phyloP scores from a whole-genome alignment of 805 yeast genomes.

The Hanseniaspora nectarophila region DNA sequence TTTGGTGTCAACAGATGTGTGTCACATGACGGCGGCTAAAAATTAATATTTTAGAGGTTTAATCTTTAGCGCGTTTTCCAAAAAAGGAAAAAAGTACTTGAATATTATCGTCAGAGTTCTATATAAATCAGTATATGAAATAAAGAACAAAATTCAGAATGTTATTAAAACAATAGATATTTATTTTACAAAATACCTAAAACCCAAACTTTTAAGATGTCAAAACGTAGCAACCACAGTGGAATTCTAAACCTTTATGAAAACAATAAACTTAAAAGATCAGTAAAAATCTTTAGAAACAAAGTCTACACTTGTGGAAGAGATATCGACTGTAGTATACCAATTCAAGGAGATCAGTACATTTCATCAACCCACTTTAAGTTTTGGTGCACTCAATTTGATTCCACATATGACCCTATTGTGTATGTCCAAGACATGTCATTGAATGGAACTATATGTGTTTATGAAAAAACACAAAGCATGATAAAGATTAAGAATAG shows the following conservation, averaged over 20 bases:
- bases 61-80: constrained; percentile 1
- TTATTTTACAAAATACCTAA: not conserved
- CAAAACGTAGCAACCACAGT: not conserved
- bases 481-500: constrained; percentile 19
- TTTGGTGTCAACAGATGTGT: too few species aligned
- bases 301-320: constrained; percentile 37
- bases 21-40: not conserved
- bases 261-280: not conserved
- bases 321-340: constrained; percentile 24
- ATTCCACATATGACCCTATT: constrained; percentile 35
- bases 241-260: not conserved
- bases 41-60: not conserved
- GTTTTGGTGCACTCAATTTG: constrained; percentile 41
- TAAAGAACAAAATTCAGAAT: too few species aligned
- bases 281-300: constrained; percentile 21
- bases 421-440: constrained; percentile 42
- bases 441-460: constrained; percentile 40
- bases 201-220: not conserved
- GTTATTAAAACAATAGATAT: not conserved
- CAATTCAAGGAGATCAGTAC: constrained; percentile 29
- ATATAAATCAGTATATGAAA: too few species aligned
- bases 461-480: constrained; percentile 22
- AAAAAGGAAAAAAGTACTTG: not conserved
- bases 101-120: too few species aligned
- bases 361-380: constrained; percentile 39